A percentile compares a stretch with the other conserved stretches of the same genome.
These are phyloP conservation scores for Globisporangium polare DNA, from an alignment of 352 stramenopile species.

Conservation along the genomic window DNA sequence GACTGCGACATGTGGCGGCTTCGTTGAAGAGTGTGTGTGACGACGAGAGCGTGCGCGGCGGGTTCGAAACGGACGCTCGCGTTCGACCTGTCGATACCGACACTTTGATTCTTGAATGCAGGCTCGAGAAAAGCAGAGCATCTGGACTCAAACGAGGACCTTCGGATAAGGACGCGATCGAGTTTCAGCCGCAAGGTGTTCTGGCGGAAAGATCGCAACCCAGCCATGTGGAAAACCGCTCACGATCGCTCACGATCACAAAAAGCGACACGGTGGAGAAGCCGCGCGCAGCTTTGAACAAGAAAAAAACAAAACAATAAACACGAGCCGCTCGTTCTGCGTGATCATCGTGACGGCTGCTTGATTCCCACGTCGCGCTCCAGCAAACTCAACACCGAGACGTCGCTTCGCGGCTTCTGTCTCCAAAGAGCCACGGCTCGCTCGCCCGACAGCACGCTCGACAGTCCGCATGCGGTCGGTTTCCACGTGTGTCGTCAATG, in stretches of 20 bases:
- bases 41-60: neutral
- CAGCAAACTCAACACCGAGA: too few species aligned
- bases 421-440: too few species aligned
- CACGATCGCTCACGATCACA: neutral
- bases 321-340: neutral
- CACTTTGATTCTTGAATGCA: neutral
- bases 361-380: too few species aligned
- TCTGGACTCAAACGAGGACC: too few species aligned
- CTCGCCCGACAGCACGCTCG: too few species aligned
- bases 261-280: neutral
- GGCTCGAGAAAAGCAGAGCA: too few species aligned
- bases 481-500: too few species aligned
- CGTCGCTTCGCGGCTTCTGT: too few species aligned
- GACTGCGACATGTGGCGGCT: constrained; percentile 1
- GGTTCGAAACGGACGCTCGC: neutral
- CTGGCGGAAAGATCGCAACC: neutral
- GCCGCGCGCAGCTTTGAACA: neutral
- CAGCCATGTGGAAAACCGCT: constrained; percentile 3
- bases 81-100: neutral
- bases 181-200: neutral
- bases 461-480: too few species aligned
- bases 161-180: neutral
- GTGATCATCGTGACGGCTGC: too few species aligned
- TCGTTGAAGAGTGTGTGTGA: constrained; percentile 5
- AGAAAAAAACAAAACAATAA: too few species aligned